phyloP scores from a whole-genome alignment of 148 eudicot genomes.

The Agrostemma githago region DNA sequence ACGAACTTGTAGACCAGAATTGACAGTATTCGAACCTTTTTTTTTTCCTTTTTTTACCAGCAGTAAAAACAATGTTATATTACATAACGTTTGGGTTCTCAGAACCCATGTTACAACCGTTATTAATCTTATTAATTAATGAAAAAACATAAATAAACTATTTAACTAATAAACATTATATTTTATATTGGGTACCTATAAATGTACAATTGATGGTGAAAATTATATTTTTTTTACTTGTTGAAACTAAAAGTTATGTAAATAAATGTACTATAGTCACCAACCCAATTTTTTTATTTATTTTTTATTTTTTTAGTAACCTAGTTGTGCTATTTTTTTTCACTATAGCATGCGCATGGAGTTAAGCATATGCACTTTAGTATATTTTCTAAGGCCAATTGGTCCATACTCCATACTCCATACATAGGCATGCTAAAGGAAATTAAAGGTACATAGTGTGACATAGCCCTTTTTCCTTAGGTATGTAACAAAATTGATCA shows the following conservation, averaged over 20 bases:
- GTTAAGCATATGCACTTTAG: not conserved
- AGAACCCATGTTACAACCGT: too few species aligned
- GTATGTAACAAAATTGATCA: not conserved
- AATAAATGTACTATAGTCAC: not conserved
- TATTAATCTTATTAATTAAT: too few species aligned
- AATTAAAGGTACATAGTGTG: not conserved
- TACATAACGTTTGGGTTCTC: too few species aligned
- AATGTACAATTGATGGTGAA: not conserved
- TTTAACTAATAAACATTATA: too few species aligned
- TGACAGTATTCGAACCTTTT: too few species aligned
- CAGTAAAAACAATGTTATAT: too few species aligned
- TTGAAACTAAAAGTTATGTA: not conserved
- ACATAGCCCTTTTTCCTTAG: not conserved
- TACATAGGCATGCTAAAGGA: constrained; percentile 9
- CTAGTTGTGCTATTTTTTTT: not conserved
- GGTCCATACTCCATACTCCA: not conserved
- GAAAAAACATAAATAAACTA: too few species aligned
- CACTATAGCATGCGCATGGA: constrained; percentile 26
- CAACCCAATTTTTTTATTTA: not conserved
- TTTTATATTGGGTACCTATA: too few species aligned
- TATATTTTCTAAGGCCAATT: constrained; percentile 6
- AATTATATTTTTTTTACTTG: not conserved
- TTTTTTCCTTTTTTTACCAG: too few species aligned
- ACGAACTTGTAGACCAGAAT: not conserved
- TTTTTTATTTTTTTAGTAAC: too few species aligned